A percentile compares a stretch with the other conserved stretches of the same genome.
These are phyloP conservation scores for Porodaedalea pini DNA, from an alignment of 1,284 basidiomycete genomes.

Conservation along the genomic window DNA sequence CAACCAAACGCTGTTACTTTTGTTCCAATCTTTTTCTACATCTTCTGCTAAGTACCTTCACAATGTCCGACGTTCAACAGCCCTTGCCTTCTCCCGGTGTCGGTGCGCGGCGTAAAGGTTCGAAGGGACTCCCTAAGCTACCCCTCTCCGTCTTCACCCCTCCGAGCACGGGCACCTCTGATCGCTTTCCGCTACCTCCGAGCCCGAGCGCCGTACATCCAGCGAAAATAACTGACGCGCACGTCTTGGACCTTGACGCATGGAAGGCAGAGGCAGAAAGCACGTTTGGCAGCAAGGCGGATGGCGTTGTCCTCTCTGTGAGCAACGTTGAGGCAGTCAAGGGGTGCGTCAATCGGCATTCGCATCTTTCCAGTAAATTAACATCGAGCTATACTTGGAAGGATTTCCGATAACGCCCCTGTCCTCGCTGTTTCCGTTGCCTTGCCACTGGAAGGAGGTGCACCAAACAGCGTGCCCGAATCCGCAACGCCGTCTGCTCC, in stretches of 20 bases:
- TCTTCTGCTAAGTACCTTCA: background rate
- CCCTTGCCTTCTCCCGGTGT: constrained; percentile 41
- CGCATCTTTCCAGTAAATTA: background rate
- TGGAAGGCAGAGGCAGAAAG: constrained; percentile 55
- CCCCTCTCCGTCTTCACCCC: constrained; percentile 70
- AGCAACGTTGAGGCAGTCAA: constrained; percentile 29
- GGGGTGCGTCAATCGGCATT: constrained; percentile 21
- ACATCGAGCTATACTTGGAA: background rate
- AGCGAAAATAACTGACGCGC: constrained; percentile 60
- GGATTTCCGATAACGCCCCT: constrained; percentile 36
- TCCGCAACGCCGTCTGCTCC: constrained; percentile 38
- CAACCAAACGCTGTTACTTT: background rate
- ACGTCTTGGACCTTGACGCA: constrained; percentile 43
- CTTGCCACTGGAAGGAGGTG: constrained; percentile 49
- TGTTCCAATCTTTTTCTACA: background rate
- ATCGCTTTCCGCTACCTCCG: constrained; percentile 63
- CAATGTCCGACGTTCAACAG: constrained; percentile 31
- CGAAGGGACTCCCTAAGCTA: constrained; percentile 60
- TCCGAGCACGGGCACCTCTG: constrained; percentile 60
- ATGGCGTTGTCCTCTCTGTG: constrained; percentile 52
- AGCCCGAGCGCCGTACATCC: constrained; percentile 67
- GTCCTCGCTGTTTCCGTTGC: constrained; percentile 55
- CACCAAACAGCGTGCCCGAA: constrained; percentile 36
- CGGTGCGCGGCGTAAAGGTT: constrained; percentile 52
- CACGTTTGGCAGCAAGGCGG: constrained; percentile 41